Evolutionary conservation across 495 filamentous ascomycete genomes (phyloP).

Genomic region (Tuber brumale): DNA sequence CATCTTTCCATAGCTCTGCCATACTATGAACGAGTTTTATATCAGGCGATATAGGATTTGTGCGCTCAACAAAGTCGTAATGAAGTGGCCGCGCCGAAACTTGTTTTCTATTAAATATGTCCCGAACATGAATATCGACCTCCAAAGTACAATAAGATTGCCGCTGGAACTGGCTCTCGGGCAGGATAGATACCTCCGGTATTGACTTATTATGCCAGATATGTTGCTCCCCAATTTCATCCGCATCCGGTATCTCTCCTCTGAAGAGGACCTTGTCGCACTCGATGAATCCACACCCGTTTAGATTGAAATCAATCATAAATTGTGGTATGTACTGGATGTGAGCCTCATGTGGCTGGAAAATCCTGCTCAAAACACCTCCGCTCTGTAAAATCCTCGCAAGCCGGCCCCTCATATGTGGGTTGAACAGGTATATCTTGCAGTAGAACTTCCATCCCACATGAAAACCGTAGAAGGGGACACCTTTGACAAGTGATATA

Average conservation of each 20-base stretch:
- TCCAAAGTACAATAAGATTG: conserved; percentile 85
- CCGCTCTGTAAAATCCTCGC: conserved; percentile 81
- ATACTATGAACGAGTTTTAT: conserved; percentile 78
- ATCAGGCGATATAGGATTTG: conserved; percentile 57
- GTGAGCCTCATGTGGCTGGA: conserved; percentile 92
- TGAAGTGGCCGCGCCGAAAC: conserved; percentile 69
- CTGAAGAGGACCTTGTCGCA: conserved; percentile 64
- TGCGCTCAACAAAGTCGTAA: conserved; percentile 75
- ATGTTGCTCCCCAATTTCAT: conserved; percentile 55
- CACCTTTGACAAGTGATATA: conserved; percentile 83
- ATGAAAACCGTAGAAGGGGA: conserved; percentile 92
- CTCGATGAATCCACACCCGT: conserved; percentile 81
- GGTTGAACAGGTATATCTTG: conserved; percentile 90
- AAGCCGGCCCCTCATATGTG: conserved; percentile 69
- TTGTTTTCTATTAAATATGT: conserved; percentile 77
- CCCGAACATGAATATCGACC: conserved; percentile 77
- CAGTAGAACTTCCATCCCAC: conserved; percentile 87
- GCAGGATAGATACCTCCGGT: conserved; percentile 49
- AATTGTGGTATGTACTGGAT: conserved; percentile 87
- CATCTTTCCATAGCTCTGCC: conserved; percentile 88
- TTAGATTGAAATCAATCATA: conserved; percentile 97
- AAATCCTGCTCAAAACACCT: conserved; percentile 66
- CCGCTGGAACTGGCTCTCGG: conserved; percentile 58
- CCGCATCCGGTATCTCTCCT: conserved; percentile 62
- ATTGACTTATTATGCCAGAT: conserved; percentile 75